Conservation (phyloP, 306 rosid genomes). For the Rosa rugosa region DNA sequence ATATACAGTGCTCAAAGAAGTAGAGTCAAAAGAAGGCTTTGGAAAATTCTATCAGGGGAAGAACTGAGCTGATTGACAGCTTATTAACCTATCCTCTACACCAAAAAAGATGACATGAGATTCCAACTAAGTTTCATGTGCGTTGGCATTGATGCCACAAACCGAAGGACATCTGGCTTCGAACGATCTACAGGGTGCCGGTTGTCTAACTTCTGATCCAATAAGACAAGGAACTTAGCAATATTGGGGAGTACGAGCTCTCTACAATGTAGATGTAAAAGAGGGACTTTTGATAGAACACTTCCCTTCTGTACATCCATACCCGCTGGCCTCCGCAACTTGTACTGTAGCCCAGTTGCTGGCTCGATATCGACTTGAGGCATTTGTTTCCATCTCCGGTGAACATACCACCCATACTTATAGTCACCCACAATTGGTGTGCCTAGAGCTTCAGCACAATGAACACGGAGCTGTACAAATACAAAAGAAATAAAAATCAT, state of each 20-base stretch:
- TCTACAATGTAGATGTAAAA: conserved; percentile 84
- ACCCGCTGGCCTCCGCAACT: conserved; percentile 80
- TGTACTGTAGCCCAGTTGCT: conserved; percentile 63
- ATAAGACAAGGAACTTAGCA: conserved; percentile 57
- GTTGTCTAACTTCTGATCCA: conserved; percentile 37
- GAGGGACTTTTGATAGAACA: conserved; percentile 87
- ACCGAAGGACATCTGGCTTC: conserved; percentile 72
- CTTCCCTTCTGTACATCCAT: conserved; percentile 94
- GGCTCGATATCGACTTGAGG: conserved; percentile 70
- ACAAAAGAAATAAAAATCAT: conserved; percentile 15
- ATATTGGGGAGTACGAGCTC: conserved; percentile 86
- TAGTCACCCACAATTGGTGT: conserved; percentile 95
- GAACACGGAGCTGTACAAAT: conserved; percentile 74
- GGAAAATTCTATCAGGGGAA: neutral
- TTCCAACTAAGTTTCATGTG: conserved; percentile 99
- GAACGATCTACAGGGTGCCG: conserved; percentile 29
- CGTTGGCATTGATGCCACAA: conserved; percentile 82
- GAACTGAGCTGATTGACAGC: neutral
- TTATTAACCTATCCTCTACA: conserved; percentile 32
- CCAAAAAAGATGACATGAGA: conserved; percentile 86
- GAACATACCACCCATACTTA: conserved; percentile 92
- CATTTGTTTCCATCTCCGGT: conserved; percentile 82
- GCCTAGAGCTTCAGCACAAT: conserved; percentile 98
- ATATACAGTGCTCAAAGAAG: neutral
- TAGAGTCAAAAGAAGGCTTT: neutral